Base-by-base conservation (phyloP, 2,329 filamentous ascomycete genomes). In the Neofusicoccum laricinum region DNA sequence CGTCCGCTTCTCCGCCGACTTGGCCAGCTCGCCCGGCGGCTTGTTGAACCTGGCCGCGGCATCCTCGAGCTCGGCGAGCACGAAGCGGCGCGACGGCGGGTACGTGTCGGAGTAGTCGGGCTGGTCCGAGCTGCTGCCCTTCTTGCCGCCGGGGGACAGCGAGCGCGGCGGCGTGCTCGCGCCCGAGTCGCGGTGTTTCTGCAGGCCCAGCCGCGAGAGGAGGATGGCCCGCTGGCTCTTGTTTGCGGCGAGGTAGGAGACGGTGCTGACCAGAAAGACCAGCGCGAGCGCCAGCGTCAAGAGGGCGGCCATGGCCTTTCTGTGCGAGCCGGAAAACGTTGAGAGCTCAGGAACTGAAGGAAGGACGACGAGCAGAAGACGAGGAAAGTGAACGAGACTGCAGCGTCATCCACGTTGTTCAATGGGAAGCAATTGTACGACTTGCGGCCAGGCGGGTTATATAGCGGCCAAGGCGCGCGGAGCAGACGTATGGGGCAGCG, bases 131-230 rank as follows among this genome's bases (percentile, higher is more conserved):
- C 70, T 66, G 58, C 74, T 73, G 14, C 45, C 72, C 64, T 58
- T 76, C 70, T 82, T 82, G 25, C 25, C n/a, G 79, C 77, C 2
- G 82, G 82, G 1, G 83, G 84, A 10, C 25, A 85, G 68, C 1
- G 83, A 85, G 58, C 80, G 79, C 43, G 84, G 82, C 46, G 84
- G 83, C n/a, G 83, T 85, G 66, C 74, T 77, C 11, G 82, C 78
- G 34, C 76, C 79, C n/a, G 82, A 81, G n/a, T 75, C 69, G 66
- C 78, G 78, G 46, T 74, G 73, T 55, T 74, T 73, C 49, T 77
- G 58, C 80, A 67, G 11, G 12, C 63, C 34, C 4, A 84, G 65
- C 62, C 77, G 74, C 62, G 70, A 68, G 17, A 81, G 68, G 3
- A 85, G 48, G 5, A 78, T 67, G 66, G 76, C 75, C 25, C 78